These are phyloP conservation scores for Pyropia yezoensis DNA, from an alignment of 23 red algal genomes.

Conservation along the genomic window DNA sequence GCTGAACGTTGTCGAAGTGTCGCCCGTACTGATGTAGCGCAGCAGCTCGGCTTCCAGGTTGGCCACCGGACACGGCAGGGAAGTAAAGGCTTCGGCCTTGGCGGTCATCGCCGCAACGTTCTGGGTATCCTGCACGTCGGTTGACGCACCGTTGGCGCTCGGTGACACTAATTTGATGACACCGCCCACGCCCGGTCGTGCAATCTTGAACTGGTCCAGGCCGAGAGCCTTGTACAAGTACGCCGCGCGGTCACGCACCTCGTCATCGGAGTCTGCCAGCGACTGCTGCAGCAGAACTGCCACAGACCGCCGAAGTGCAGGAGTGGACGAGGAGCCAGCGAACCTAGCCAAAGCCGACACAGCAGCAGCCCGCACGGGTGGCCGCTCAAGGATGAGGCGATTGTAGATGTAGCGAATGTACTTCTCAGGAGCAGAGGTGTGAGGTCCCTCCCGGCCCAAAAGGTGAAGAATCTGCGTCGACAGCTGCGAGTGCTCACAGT, in stretches of 20 bases:
- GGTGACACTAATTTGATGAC: neutral
- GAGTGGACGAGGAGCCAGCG: conserved; percentile 42
- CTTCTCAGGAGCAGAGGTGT: conserved; percentile 72
- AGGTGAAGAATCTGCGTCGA: conserved; percentile 86
- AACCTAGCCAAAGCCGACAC: conserved; percentile 87
- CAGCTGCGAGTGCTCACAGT: conserved; percentile 88
- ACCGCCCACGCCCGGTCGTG: neutral
- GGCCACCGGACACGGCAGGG: conserved; percentile 44
- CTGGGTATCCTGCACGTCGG: conserved; percentile 22
- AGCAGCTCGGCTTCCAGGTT: conserved; percentile 70
- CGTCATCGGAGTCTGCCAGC: conserved; percentile 92
- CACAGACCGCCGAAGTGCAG: conserved; percentile 55
- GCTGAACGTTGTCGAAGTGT: conserved; percentile 24
- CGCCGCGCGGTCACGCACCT: conserved; percentile 91
- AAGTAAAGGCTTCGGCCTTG: neutral
- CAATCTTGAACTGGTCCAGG: conserved; percentile 26
- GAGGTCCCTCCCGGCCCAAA: conserved; percentile 77
- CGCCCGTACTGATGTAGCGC: conserved; percentile 34
- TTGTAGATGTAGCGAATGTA: conserved; percentile 99
- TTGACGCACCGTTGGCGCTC: neutral
- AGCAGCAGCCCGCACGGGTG: conserved; percentile 92
- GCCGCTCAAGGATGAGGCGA: conserved; percentile 90
- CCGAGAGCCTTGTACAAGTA: conserved; percentile 60
- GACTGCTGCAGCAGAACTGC: conserved; percentile 80
- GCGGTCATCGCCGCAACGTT: conserved; percentile 10